phyloP scores from a whole-genome alignment of 805 yeast species.

The Candida sithepensis region DNA sequence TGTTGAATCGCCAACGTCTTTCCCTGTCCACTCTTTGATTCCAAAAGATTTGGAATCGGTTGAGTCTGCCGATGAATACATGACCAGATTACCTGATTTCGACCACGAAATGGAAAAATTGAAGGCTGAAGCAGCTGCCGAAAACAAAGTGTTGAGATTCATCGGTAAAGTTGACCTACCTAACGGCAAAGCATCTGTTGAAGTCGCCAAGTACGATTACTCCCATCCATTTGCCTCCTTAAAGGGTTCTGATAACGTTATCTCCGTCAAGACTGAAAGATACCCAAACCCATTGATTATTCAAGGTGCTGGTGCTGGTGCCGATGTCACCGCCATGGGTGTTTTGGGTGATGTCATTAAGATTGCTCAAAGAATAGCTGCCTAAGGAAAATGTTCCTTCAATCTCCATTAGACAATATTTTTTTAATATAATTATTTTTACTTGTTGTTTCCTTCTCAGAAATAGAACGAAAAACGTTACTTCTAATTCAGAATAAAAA shows the following conservation, averaged over 20 bases:
- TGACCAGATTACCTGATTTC: slow-evolving; percentile 75
- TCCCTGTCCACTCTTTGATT: slow-evolving; percentile 91
- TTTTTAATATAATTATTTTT: background rate
- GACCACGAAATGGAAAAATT: slow-evolving; percentile 76
- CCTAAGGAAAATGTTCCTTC: background rate
- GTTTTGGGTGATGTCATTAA: slow-evolving; percentile 91
- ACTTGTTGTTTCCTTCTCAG: too few relatives aligned
- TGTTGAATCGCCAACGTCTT: slow-evolving; percentile 83
- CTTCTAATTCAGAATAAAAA: background rate
- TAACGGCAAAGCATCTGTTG: slow-evolving; percentile 70
- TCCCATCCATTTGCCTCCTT: slow-evolving; percentile 95
- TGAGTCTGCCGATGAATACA: slow-evolving; percentile 69
- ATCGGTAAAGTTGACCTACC: slow-evolving; percentile 87
- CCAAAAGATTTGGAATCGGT: slow-evolving; percentile 81
- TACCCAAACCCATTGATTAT: slow-evolving; percentile 89
- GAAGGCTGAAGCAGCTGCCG: slow-evolving; percentile 76
- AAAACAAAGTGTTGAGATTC: slow-evolving; percentile 86
- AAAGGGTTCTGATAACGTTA: slow-evolving; percentile 94
- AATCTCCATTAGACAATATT: background rate
- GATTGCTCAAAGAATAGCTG: slow-evolving; percentile 79
- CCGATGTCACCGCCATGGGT: slow-evolving; percentile 69
- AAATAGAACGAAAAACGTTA: too few relatives aligned
- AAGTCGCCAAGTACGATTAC: slow-evolving; percentile 78
- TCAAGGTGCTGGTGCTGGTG: slow-evolving; percentile 97
- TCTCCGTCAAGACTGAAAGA: slow-evolving; percentile 87